A percentile compares a stretch with the other conserved stretches of the same genome.
phyloP scores from a whole-genome alignment of 306 rosid species.

The Notholithocarpus densiflorus region DNA sequence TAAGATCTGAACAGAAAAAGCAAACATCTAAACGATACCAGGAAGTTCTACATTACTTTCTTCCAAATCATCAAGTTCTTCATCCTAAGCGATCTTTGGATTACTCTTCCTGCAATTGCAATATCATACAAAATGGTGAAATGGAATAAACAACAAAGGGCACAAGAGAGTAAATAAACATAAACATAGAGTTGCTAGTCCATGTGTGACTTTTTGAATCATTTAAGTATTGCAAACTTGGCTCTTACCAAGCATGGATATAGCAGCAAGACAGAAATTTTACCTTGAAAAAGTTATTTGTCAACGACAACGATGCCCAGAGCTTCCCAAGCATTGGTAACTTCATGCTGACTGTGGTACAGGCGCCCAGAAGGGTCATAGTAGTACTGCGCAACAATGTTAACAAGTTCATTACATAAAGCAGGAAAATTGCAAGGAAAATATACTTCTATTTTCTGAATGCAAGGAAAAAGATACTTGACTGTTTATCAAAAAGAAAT shows the following conservation, averaged over 20 bases:
- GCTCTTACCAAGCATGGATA: neutral
- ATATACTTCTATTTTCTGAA: too few relatives aligned
- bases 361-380: conserved; percentile 12
- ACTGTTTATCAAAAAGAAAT: too few relatives aligned
- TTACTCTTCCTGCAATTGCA: neutral
- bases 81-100: too few relatives aligned
- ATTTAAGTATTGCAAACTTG: too few relatives aligned
- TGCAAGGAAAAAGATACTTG: too few relatives aligned
- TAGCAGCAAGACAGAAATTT: neutral
- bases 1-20: neutral
- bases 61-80: too few relatives aligned
- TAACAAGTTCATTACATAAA: neutral
- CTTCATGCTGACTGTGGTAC: conserved; percentile 1
- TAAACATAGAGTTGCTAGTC: too few relatives aligned
- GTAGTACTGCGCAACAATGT: conserved; percentile 11
- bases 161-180: neutral
- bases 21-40: neutral
- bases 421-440: neutral
- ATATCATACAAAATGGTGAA: neutral
- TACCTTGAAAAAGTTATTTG: neutral
- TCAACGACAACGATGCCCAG: neutral
- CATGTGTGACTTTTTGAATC: too few relatives aligned
- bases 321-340: conserved; percentile 5
- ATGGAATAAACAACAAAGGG: neutral
- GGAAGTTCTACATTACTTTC: too few relatives aligned